These are phyloP conservation scores for Odontarrhena argentea DNA, from an alignment of 345 rosid species.

Conservation along the genomic window DNA sequence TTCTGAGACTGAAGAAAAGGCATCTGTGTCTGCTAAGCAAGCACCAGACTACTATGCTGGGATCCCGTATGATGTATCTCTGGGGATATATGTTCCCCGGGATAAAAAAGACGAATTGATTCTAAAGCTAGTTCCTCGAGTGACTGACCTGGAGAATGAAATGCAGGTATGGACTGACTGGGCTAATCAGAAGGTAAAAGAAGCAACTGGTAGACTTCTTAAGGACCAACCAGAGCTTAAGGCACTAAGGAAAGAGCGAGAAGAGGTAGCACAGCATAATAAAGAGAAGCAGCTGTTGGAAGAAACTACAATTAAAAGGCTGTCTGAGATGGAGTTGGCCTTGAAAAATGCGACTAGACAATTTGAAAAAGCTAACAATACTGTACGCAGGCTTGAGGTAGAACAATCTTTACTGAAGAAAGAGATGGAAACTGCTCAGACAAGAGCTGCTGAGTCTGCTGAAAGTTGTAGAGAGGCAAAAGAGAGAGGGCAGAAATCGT, in stretches of 20 bases:
- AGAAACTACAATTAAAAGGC: constrained; percentile 85
- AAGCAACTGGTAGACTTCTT: constrained; percentile 78
- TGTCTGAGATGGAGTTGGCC: constrained; percentile 81
- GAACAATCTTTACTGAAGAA: constrained; percentile 69
- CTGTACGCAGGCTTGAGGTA: constrained; percentile 75
- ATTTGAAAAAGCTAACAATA: constrained; percentile 71
- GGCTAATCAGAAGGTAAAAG: constrained; percentile 97
- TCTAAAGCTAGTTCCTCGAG: constrained; percentile 39
- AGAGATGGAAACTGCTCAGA: constrained; percentile 80
- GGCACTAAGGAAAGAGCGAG: constrained; percentile 78
- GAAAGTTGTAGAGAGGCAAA: constrained; percentile 73
- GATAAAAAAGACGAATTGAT: constrained; percentile 43
- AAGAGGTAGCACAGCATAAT: constrained; percentile 73
- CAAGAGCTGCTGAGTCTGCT: constrained; percentile 74
- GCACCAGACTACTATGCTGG: constrained; percentile 49
- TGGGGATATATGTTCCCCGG: constrained; percentile 47
- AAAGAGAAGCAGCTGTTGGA: constrained; percentile 75
- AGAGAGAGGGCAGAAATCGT: constrained; percentile 71
- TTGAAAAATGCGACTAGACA: constrained; percentile 77
- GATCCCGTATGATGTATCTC: constrained; percentile 49
- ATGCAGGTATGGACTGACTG: constrained; percentile 93
- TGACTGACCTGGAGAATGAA: constrained; percentile 51
- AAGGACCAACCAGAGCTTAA: constrained; percentile 87
- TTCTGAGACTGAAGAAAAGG: constrained; percentile 36
- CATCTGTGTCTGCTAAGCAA: constrained; percentile 44